phyloP scores from a whole-genome alignment of 176 grass and related monocot genomes.

The Bolboschoenus planiculmis region DNA sequence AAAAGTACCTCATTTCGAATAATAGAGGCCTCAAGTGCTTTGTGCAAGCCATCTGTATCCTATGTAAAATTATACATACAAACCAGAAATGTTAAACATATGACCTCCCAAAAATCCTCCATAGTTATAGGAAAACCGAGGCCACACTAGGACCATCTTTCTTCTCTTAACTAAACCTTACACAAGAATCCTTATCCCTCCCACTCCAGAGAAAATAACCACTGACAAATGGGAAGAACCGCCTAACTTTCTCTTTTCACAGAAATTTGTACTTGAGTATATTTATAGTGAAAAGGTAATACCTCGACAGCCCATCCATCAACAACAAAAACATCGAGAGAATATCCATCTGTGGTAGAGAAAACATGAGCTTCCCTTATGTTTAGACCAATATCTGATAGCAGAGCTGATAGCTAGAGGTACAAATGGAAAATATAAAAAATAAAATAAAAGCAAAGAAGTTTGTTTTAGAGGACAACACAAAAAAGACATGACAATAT shows the following conservation, averaged over 20 bases:
- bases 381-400: constrained; percentile 95
- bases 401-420: constrained; percentile 71
- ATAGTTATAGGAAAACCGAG: not conserved
- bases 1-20: constrained; percentile 77
- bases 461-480: constrained; percentile 10
- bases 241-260: not conserved
- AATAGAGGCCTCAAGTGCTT: constrained; percentile 83
- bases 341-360: constrained; percentile 86
- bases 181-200: not conserved
- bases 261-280: not conserved
- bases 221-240: not conserved
- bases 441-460: constrained; percentile 26
- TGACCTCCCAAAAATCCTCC: not conserved
- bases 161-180: not conserved
- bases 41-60: constrained; percentile 84
- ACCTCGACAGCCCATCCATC: constrained; percentile 93
- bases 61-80: constrained; percentile 27
- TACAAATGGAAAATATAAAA: constrained; percentile 8
- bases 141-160: not conserved
- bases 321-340: constrained; percentile 95
- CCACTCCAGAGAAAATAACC: not conserved
- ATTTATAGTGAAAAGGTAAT: constrained; percentile 1
- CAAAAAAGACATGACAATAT: not conserved
- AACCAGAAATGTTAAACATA: not conserved
- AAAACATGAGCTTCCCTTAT: constrained; percentile 98